These are phyloP conservation scores for Phaeotremella skinneri DNA, from an alignment of 768 basidiomycete species.

Conservation along the genomic window DNA sequence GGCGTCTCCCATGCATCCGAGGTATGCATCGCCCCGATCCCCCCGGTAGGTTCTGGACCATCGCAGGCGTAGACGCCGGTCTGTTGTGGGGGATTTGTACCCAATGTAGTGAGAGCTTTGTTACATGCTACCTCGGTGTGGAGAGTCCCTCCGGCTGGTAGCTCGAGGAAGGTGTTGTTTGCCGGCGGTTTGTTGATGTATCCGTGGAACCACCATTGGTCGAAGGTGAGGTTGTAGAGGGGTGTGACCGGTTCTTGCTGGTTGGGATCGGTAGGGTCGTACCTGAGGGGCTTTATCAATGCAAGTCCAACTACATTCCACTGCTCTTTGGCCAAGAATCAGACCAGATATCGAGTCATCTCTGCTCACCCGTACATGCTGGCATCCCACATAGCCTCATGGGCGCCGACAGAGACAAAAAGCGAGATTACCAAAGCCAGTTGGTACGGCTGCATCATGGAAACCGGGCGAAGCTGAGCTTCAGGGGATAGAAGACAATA, in stretches of 20 bases:
- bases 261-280: constrained; percentile 40
- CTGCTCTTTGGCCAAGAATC: neutral
- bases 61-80: constrained; percentile 45
- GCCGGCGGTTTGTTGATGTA: constrained; percentile 44
- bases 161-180: constrained; percentile 35
- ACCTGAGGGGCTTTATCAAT: constrained; percentile 15
- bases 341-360: neutral
- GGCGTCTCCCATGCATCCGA: constrained; percentile 34
- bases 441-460: neutral
- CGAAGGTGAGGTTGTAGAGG: constrained; percentile 36
- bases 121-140: constrained; percentile 45
- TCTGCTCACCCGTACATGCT: constrained; percentile 41
- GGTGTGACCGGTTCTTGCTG: constrained; percentile 43
- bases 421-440: constrained; percentile 16
- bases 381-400: constrained; percentile 39
- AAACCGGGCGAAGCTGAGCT: neutral
- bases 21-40: constrained; percentile 48
- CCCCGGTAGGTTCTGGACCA: constrained; percentile 26
- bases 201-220: constrained; percentile 50
- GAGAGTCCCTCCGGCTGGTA: constrained; percentile 43
- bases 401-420: constrained; percentile 8
- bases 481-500: neutral
- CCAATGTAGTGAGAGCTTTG: constrained; percentile 37
- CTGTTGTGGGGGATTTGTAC: constrained; percentile 24
- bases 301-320: neutral